phyloP scores from a whole-genome alignment of 331 rosid genomes.

The Prunus yedoensis region DNA sequence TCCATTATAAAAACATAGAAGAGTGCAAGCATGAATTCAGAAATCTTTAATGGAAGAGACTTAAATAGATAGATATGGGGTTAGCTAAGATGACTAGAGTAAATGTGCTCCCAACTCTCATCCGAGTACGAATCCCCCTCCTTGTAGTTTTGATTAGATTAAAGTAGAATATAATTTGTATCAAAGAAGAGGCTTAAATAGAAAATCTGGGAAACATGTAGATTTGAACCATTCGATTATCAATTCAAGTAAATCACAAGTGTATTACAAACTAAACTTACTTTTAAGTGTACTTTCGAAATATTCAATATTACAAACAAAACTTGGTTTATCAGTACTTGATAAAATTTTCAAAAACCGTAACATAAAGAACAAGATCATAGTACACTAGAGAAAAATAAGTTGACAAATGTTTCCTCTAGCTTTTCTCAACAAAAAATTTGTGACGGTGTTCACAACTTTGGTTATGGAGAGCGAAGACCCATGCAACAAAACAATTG shows the following conservation, averaged over 20 bases:
- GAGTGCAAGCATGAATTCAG: no score
- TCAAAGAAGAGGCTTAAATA: not conserved
- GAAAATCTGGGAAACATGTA: not conserved
- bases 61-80: fast-evolving
- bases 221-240: not conserved
- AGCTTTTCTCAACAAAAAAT: conserved; percentile 10
- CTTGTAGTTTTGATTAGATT: no score
- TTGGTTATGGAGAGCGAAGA: conserved; percentile 12
- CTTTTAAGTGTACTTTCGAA: not conserved
- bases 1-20: no score
- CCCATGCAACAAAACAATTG: not conserved
- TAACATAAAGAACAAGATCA: not conserved
- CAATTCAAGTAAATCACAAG: not conserved
- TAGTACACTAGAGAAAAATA: not conserved
- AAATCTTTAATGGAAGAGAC: not conserved
- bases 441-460: not conserved
- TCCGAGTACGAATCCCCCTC: no score
- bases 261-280: conserved; percentile 12
- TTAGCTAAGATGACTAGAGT: no score
- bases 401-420: conserved; percentile 1
- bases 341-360: not conserved
- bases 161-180: no score
- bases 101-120: no score
- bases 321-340: not conserved
- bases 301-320: conserved; percentile 1